Conservation (phyloP, 2,329 filamentous ascomycete species). For the Tolypocladium amazonense region DNA sequence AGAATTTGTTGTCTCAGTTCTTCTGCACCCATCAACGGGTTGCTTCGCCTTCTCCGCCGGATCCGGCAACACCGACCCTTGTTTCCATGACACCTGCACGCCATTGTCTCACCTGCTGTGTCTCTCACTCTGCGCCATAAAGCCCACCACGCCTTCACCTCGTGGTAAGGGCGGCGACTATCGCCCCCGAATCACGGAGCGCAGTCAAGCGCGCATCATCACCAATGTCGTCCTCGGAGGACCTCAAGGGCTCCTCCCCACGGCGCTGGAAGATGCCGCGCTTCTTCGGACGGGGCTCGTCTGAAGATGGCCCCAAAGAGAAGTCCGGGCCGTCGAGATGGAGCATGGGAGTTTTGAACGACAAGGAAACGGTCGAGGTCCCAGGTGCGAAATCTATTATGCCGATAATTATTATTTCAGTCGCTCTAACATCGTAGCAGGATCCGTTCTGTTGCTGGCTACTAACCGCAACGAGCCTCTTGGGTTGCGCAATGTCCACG, state of each 20-base stretch:
- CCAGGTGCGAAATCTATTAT: constrained; percentile 60
- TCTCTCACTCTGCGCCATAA: background rate
- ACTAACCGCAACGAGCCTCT: constrained; percentile 8
- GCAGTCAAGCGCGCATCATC: background rate
- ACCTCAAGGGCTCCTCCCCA: background rate
- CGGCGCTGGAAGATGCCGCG: background rate
- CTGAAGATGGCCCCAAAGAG: background rate
- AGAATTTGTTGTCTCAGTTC: background rate
- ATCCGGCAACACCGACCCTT: background rate
- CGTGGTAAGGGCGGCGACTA: background rate
- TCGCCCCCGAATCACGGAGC: background rate
- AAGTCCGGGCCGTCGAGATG: constrained; percentile 28
- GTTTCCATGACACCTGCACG: background rate
- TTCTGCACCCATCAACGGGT: too few relatives aligned
- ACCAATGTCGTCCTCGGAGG: constrained; percentile 4
- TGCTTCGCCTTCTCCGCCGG: background rate
- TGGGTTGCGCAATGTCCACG: constrained; percentile 33
- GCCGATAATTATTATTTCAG: background rate
- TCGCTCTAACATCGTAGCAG: background rate
- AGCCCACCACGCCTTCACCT: background rate
- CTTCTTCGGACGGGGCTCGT: background rate
- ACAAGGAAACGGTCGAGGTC: constrained; percentile 72
- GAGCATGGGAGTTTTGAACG: constrained; percentile 75
- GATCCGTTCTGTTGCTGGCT: constrained; percentile 9
- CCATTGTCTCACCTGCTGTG: background rate